phyloP scores from a whole-genome alignment of 768 basidiomycete species.

The Mycena filopes region DNA sequence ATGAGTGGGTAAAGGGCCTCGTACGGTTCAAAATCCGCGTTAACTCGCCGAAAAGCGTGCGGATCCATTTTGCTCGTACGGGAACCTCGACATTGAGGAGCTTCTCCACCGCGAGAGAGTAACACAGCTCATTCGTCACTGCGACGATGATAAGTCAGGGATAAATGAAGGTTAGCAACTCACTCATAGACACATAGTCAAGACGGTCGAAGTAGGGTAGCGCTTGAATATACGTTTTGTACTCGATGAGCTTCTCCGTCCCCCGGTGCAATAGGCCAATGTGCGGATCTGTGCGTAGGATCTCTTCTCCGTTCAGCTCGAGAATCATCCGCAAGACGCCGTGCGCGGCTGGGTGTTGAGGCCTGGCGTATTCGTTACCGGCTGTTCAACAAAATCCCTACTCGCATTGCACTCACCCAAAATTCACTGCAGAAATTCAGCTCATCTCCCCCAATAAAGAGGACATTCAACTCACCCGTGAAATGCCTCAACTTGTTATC shows the following conservation, averaged over 20 bases:
- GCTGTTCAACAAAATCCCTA: not conserved
- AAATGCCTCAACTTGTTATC: constrained; percentile 93
- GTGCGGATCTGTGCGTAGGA: constrained; percentile 91
- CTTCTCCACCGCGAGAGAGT: constrained; percentile 97
- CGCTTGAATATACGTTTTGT: constrained; percentile 98
- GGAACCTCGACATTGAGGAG: constrained; percentile 97
- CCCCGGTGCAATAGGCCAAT: constrained; percentile 97
- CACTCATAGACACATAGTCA: constrained; percentile 99
- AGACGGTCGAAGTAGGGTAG: constrained; percentile 98
- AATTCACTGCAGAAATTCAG: constrained; percentile 70
- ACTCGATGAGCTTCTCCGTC: constrained; percentile 98
- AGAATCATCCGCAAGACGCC: constrained; percentile 98
- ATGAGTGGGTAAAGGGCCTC: constrained; percentile 36
- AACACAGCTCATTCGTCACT: constrained; percentile 99
- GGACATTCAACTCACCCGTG: constrained; percentile 69
- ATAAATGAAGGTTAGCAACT: constrained; percentile 43
- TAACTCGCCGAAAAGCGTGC: constrained; percentile 96
- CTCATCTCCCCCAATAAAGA: too few species aligned
- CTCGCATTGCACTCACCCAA: constrained; percentile 70
- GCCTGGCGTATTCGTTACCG: constrained; percentile 55
- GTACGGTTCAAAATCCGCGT: constrained; percentile 94
- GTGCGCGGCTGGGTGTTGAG: constrained; percentile 98
- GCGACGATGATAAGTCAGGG: not conserved
- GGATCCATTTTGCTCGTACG: constrained; percentile 97
- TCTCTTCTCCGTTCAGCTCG: constrained; percentile 97